Percentiles rank a stretch among this genome's conserved stretches.
Conservation (phyloP, 83 land plant genomes). For the Picea abies region DNA sequence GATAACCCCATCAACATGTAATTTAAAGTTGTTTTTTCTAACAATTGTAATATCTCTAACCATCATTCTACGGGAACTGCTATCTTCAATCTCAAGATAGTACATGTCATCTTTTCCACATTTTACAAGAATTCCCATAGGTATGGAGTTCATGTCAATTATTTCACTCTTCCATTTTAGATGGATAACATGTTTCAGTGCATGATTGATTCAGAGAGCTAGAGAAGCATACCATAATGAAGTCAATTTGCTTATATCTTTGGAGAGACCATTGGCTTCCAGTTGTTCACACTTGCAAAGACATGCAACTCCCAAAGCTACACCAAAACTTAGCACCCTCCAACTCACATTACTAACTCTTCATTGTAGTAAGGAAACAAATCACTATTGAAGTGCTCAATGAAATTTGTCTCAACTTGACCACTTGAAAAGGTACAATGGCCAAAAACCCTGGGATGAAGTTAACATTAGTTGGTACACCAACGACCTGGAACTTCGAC, state of each 20-base stretch:
- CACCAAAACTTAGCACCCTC: slow-evolving; percentile 50
- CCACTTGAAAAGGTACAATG: slow-evolving; percentile 84
- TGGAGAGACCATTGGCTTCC: slow-evolving; percentile 11
- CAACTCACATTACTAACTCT: slow-evolving; percentile 14
- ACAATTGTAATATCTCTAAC: slow-evolving; percentile 30
- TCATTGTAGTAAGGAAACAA: slow-evolving; percentile 49
- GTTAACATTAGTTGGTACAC: slow-evolving; percentile 89
- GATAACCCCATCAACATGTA: slow-evolving; percentile 48
- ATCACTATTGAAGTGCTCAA: slow-evolving; percentile 77
- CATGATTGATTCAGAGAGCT: slow-evolving; percentile 83
- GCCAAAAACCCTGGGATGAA: slow-evolving; percentile 72
- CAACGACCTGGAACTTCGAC: slow-evolving; percentile 84
- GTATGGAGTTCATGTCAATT: slow-evolving; percentile 22
- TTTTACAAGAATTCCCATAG: slow-evolving; percentile 44
- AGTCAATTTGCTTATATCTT: neutral
- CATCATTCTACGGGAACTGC: slow-evolving; percentile 15
- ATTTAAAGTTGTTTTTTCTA: slow-evolving; percentile 31
- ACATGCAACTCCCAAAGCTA: slow-evolving; percentile 81
- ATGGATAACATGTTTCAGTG: slow-evolving; percentile 45
- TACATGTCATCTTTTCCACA: slow-evolving; percentile 55
- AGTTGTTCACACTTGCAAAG: slow-evolving; percentile 40
- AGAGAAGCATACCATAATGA: slow-evolving; percentile 73
- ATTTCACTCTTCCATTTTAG: slow-evolving; percentile 76
- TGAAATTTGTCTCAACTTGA: slow-evolving; percentile 90
- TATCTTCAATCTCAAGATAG: slow-evolving; percentile 37